Evolutionary conservation across 768 basidiomycete genomes (phyloP).

Genomic region (Tephrocybe sp.): DNA sequence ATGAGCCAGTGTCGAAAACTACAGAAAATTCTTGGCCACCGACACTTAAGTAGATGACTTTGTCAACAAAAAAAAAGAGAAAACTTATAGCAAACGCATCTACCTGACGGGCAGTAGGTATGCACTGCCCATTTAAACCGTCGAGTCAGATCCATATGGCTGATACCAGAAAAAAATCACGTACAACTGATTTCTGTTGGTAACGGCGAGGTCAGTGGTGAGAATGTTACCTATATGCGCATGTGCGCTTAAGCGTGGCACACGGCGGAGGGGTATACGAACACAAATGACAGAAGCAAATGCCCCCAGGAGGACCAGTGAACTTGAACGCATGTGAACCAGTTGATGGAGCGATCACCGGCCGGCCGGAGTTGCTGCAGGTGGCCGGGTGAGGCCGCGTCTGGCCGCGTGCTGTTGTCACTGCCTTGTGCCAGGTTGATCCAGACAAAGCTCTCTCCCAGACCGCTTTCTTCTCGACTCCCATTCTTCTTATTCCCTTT

Average conservation of each 20-base stretch:
- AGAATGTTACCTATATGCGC: conserved; percentile 7
- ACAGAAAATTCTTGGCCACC: conserved; percentile 42
- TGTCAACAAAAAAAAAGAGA: conserved; percentile 5
- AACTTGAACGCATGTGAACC: not conserved
- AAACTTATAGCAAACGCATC: not conserved
- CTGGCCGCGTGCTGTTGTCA: conserved; percentile 17
- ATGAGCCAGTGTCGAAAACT: conserved; percentile 56
- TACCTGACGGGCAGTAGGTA: conserved; percentile 19
- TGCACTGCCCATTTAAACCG: conserved; percentile 7
- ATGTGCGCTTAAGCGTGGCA: conserved; percentile 4
- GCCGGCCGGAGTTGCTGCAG: conserved; percentile 13
- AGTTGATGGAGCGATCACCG: conserved; percentile 8
- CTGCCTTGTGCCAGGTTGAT: conserved; percentile 29
- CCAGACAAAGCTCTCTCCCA: conserved; percentile 31
- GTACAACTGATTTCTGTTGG: conserved; percentile 33
- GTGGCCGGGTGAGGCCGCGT: conserved; percentile 17
- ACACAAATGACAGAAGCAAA: not conserved
- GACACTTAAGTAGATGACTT: conserved; percentile 22
- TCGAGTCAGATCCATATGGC: not conserved
- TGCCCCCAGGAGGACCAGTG: not conserved
- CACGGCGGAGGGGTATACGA: conserved; percentile 14
- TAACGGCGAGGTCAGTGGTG: conserved; percentile 23
- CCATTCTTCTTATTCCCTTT: conserved; percentile 21
- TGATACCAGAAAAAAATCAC: conserved; percentile 9
- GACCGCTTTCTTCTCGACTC: conserved; percentile 24